These are phyloP conservation scores for Scheffersomyces stipitis DNA, from an alignment of 805 yeast species.

Conservation along the genomic window DNA sequence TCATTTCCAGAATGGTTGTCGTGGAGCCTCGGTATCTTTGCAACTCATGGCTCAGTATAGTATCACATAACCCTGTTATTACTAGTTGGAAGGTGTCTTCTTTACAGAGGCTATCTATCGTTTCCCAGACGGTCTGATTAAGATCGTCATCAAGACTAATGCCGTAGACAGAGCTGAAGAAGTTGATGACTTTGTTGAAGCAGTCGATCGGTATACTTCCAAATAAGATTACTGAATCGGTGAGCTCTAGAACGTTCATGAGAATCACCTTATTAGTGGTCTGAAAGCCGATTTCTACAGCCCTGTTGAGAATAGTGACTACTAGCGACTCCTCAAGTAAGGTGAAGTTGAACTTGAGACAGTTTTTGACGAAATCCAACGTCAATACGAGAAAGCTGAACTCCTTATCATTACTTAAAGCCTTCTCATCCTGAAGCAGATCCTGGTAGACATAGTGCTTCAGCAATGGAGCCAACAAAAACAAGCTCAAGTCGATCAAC, in stretches of 20 bases:
- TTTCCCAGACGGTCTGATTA: conserved; percentile 34
- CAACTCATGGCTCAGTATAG: conserved; percentile 21
- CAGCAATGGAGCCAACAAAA: conserved; percentile 1
- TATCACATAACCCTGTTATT: conserved; percentile 17
- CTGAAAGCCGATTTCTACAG: conserved; percentile 37
- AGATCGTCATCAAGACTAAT: conserved; percentile 31
- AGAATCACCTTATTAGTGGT: conserved; percentile 40
- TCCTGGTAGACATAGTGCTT: conserved; percentile 1
- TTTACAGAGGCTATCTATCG: conserved; percentile 35
- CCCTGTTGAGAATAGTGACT: conserved; percentile 26
- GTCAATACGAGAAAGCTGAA: conserved; percentile 13
- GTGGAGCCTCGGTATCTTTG: conserved; percentile 7
- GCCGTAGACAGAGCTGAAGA: conserved; percentile 46
- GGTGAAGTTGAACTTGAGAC: conserved; percentile 49
- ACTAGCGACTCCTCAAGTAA: conserved; percentile 41
- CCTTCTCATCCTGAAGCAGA: conserved; percentile 2
- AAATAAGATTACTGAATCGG: conserved; percentile 44
- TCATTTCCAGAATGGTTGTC: conserved; percentile 2
- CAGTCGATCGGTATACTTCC: conserved; percentile 46
- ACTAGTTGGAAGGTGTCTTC: conserved; percentile 35
- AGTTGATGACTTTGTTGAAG: conserved; percentile 38
- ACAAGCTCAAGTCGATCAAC: conserved; percentile 9
- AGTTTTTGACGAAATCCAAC: conserved; percentile 39
- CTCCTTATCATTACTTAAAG: conserved; percentile 8
- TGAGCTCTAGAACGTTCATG: conserved; percentile 36